These are phyloP conservation scores for Candida mattraensis DNA, from an alignment of 805 yeast genomes.

Conservation along the genomic window DNA sequence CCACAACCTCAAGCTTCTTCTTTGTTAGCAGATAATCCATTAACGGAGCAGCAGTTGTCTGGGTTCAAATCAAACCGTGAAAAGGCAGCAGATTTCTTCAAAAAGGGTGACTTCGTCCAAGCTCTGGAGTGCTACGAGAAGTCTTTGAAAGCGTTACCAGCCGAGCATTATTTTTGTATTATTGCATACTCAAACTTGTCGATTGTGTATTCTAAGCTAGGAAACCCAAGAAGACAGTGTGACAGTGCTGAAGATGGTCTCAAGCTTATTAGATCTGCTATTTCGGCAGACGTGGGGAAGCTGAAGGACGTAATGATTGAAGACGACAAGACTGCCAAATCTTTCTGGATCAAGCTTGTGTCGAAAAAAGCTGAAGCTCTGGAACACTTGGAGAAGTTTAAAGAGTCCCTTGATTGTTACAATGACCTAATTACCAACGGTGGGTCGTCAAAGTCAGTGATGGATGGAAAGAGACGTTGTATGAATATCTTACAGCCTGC, in stretches of 20 bases:
- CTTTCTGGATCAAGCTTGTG: constrained; percentile 72
- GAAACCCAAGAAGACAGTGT: constrained; percentile 60
- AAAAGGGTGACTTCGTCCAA: constrained; percentile 75
- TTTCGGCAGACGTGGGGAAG: constrained; percentile 23
- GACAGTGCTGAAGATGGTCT: constrained; percentile 50
- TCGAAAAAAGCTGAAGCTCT: constrained; percentile 77
- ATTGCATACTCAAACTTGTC: constrained; percentile 77
- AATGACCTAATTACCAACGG: constrained; percentile 66
- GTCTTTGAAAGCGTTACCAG: constrained; percentile 52
- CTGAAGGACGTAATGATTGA: constrained; percentile 37
- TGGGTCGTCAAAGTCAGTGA: constrained; percentile 54
- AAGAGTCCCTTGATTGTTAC: constrained; percentile 63
- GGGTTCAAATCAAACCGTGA: constrained; percentile 48
- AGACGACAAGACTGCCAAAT: constrained; percentile 54
- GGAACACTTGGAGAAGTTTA: constrained; percentile 73
- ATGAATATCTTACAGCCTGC: constrained; percentile 59
- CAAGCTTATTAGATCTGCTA: constrained; percentile 34
- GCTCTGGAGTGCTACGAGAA: constrained; percentile 64
- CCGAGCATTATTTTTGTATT: constrained; percentile 61
- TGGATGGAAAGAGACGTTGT: constrained; percentile 86
- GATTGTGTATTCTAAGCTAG: constrained; percentile 62
- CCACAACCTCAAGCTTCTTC: constrained; percentile 1
- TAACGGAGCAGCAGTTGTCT: constrained; percentile 24
- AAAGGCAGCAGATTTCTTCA: constrained; percentile 63
- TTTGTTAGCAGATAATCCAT: constrained; percentile 11